A percentile compares a stretch with the other conserved stretches of the same genome.
Conservation (phyloP, 1,139 yeast species). For the Scheffersomyces cryptocercus region DNA sequence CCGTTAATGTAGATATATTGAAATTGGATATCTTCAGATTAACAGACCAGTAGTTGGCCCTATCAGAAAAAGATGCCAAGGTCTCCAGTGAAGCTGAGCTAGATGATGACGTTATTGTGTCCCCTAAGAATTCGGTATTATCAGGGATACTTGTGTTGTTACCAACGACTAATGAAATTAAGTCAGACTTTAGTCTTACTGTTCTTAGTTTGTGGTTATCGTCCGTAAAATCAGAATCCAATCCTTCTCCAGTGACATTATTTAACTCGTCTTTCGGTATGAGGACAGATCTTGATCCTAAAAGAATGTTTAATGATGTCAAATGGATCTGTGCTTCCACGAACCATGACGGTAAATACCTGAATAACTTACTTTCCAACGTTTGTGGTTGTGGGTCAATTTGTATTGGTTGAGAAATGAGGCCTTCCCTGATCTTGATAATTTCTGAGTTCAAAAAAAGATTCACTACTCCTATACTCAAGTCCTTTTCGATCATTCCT, state of each 20-base stretch:
- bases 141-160: constrained; percentile 2
- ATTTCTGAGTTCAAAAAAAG: constrained; percentile 28
- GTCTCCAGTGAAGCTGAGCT: constrained; percentile 26
- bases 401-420: constrained; percentile 1
- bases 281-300: constrained; percentile 65
- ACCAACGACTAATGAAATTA: constrained; percentile 11
- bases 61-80: constrained; percentile 12
- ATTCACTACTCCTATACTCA: constrained; percentile 33
- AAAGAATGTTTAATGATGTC: constrained; percentile 28
- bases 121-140: constrained; percentile 1
- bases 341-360: constrained; percentile 50
- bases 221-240: constrained; percentile 38
- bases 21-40: constrained; percentile 13
- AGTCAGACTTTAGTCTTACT: constrained; percentile 10
- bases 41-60: constrained; percentile 21
- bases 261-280: constrained; percentile 45
- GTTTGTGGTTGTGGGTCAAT: not conserved
- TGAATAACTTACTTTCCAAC: constrained; percentile 29
- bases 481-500: constrained; percentile 24
- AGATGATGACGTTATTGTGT: constrained; percentile 6
- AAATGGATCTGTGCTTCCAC: constrained; percentile 35
- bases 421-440: constrained; percentile 9
- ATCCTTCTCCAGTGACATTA: constrained; percentile 29
- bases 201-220: constrained; percentile 42
- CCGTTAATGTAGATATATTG: constrained; percentile 30